phyloP scores from a whole-genome alignment of 371 early-diverging fungal genomes.

The Gilbertella persicaria region DNA sequence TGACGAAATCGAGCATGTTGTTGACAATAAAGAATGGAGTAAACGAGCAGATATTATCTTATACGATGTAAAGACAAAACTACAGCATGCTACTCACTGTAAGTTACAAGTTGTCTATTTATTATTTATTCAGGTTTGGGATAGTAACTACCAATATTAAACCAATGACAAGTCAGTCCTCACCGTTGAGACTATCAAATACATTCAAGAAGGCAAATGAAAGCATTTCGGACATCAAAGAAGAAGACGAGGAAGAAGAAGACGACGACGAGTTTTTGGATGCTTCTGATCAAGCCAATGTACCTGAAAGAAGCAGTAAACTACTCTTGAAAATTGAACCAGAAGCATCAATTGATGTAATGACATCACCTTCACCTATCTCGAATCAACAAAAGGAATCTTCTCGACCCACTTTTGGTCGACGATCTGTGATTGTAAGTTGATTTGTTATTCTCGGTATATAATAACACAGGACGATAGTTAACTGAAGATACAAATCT shows the following conservation, averaged over 20 bases:
- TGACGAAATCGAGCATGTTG: constrained; percentile 20
- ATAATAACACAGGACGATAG: background rate
- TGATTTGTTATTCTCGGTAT: background rate
- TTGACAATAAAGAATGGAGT: constrained; percentile 19
- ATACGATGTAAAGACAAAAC: constrained; percentile 25
- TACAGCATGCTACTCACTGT: constrained; percentile 27
- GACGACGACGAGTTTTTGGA: constrained; percentile 5
- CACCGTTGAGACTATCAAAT: constrained; percentile 17
- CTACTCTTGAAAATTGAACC: background rate
- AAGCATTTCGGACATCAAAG: constrained; percentile 5
- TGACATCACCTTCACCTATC: background rate
- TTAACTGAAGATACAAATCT: background rate
- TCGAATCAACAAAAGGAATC: background rate
- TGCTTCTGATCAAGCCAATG: constrained; percentile 15
- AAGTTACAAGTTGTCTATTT: background rate
- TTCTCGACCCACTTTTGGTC: constrained; percentile 12
- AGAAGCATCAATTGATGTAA: constrained; percentile 4
- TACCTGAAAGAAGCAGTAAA: background rate
- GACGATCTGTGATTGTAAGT: constrained; percentile 20
- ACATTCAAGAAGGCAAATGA: constrained; percentile 1
- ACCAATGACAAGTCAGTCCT: constrained; percentile 24
- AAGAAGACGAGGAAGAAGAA: constrained; percentile 29
- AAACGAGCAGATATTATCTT: constrained; percentile 24
- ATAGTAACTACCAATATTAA: constrained; percentile 9
- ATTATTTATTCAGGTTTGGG: background rate